These are phyloP conservation scores for Fusarium armeniacum DNA, from an alignment of 2,329 filamentous ascomycete genomes.

Conservation along the genomic window DNA sequence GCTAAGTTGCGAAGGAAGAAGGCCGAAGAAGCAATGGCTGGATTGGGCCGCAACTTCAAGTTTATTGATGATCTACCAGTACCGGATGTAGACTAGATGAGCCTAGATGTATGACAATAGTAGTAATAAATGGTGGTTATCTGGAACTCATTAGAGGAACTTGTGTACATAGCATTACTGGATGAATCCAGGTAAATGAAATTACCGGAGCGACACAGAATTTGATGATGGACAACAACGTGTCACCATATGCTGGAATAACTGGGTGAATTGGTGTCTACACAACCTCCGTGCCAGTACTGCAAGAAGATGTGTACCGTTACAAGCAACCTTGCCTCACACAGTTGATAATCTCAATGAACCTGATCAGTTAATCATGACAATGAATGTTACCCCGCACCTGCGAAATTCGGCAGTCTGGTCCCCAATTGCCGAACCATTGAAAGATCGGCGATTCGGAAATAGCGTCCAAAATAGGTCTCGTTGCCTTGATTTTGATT, in stretches of 20 bases:
- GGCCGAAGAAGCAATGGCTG: conserved; percentile 27
- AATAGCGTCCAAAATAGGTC: conserved; percentile 1
- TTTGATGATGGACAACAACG: neutral
- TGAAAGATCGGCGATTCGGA: conserved; percentile 16
- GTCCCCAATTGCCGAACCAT: conserved; percentile 1
- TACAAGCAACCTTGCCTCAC: neutral
- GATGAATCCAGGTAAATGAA: neutral
- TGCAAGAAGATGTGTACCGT: neutral
- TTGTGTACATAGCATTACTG: neutral
- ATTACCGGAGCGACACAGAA: neutral
- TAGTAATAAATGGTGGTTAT: neutral
- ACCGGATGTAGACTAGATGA: conserved; percentile 20
- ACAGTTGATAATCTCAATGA: neutral
- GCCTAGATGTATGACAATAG: neutral
- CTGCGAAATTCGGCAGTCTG: neutral
- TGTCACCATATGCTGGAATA: neutral
- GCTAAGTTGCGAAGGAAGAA: conserved; percentile 21
- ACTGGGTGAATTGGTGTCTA: accelerated
- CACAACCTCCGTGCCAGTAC: neutral
- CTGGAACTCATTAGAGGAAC: neutral
- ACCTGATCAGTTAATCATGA: neutral
- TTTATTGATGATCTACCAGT: conserved; percentile 27
- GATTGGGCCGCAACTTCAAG: conserved; percentile 16
- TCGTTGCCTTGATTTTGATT: neutral
- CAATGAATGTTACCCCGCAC: neutral